Conservation (phyloP, 2,329 filamentous ascomycete species). For the Sclerotinia borealis region DNA sequence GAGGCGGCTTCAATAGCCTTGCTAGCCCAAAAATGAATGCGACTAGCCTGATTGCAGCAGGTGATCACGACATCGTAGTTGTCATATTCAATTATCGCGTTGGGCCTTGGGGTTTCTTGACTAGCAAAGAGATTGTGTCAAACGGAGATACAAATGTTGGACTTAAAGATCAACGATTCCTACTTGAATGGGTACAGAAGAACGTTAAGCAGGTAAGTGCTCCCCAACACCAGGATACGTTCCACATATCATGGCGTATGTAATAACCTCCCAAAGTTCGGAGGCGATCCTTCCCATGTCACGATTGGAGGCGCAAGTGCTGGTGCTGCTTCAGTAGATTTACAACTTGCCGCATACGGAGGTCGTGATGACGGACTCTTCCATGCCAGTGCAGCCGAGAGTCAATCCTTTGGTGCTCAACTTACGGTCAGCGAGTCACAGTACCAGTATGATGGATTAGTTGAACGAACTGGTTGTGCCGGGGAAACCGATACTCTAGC, state of each 20-base stretch:
- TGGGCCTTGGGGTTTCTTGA: slow-evolving; percentile 66
- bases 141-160: slow-evolving; percentile 59
- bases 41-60: slow-evolving; percentile 52
- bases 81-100: slow-evolving; percentile 74
- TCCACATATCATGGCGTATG: not conserved
- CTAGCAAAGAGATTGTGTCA: slow-evolving; percentile 46
- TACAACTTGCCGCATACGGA: slow-evolving; percentile 54
- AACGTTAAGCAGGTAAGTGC: slow-evolving; percentile 46
- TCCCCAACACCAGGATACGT: not conserved
- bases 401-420: slow-evolving; percentile 45
- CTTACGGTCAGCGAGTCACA: slow-evolving; percentile 42
- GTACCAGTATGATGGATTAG: slow-evolving; percentile 48
- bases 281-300: slow-evolving; percentile 62
- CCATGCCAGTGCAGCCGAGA: slow-evolving; percentile 45
- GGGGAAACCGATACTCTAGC: slow-evolving; percentile 35
- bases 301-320: slow-evolving; percentile 64
- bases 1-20: slow-evolving; percentile 53
- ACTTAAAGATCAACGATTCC: slow-evolving; percentile 63
- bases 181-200: slow-evolving; percentile 62
- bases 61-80: slow-evolving; percentile 56
- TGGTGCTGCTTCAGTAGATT: slow-evolving; percentile 58
- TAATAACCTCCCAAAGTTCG: slow-evolving; percentile 44
- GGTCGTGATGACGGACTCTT: slow-evolving; percentile 45
- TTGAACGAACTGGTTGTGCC: slow-evolving; percentile 39
- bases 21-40: slow-evolving; percentile 51